Percentiles rank a stretch among this genome's conserved stretches.
phyloP scores from a whole-genome alignment of 78 protist species.

The Dictyostelium brefeldianum region DNA sequence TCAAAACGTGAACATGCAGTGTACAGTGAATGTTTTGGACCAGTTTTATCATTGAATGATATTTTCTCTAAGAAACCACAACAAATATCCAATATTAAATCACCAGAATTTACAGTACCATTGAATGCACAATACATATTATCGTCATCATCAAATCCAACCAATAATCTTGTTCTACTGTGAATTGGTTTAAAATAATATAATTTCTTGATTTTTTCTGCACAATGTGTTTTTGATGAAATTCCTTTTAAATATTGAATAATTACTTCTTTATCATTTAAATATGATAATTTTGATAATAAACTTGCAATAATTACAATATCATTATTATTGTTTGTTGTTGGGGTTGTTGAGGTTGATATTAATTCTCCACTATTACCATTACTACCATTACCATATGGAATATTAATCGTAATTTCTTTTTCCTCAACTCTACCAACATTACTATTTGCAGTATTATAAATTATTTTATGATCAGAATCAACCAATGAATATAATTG shows the following conservation, averaged over 20 bases:
- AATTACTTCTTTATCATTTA: background rate
- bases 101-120: slow-evolving; percentile 18
- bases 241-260: background rate
- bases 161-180: slow-evolving; percentile 19
- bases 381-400: no score
- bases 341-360: background rate
- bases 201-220: background rate
- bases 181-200: slow-evolving; percentile 41
- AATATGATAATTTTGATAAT: slow-evolving; percentile 30
- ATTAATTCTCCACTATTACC: background rate
- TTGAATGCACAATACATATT: slow-evolving; percentile 42
- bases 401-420: no score
- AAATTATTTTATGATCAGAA: background rate
- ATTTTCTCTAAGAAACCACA: slow-evolving; percentile 69
- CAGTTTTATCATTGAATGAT: background rate
- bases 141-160: slow-evolving; percentile 33
- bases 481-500: background rate
- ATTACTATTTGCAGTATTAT: background rate
- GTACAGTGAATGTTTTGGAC: slow-evolving; percentile 17
- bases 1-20: slow-evolving; percentile 11
- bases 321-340: background rate
- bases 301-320: slow-evolving; percentile 3
- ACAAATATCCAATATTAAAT: slow-evolving; percentile 37
- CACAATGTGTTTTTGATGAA: background rate
- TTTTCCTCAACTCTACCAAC: background rate